Conservation (phyloP, 345 rosid species). For the Hevea brasiliensis region DNA sequence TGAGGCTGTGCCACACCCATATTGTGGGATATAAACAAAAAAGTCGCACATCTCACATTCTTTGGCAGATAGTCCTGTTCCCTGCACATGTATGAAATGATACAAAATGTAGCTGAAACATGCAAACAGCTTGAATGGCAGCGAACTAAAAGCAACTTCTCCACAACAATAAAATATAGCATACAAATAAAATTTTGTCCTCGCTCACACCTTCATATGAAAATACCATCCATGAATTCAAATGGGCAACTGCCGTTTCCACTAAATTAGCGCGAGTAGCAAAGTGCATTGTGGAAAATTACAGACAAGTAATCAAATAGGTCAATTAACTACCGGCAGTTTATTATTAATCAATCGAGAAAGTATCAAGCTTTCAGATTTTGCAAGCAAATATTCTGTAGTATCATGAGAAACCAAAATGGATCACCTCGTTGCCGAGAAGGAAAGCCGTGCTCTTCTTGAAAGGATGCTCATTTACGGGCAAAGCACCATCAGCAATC, state of each 20-base stretch:
- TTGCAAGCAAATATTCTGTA: neutral
- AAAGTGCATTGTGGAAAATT: neutral
- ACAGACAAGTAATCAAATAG: no score
- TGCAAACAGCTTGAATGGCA: neutral
- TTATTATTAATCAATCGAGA: neutral
- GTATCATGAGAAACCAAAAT: neutral
- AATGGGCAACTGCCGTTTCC: neutral
- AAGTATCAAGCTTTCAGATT: neutral
- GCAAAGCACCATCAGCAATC: constrained; percentile 71
- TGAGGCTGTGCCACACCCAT: constrained; percentile 92
- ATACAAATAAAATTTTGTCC: neutral
- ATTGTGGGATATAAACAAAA: constrained; percentile 88
- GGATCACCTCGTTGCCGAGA: constrained; percentile 83
- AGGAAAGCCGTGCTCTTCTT: constrained; percentile 83
- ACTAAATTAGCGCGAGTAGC: neutral
- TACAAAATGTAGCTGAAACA: neutral
- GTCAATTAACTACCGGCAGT: neutral
- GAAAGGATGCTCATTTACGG: constrained; percentile 78
- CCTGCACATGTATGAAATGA: constrained; percentile 38
- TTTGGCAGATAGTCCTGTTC: constrained; percentile 83
- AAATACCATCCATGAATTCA: neutral
- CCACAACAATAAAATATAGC: neutral
- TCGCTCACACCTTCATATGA: neutral
- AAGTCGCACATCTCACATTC: constrained; percentile 92
- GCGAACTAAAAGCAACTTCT: neutral